Percentiles rank a stretch among this genome's conserved stretches.
Evolutionary conservation across 2,329 filamentous ascomycete species (phyloP).

Genomic region (Penicillium sp.): DNA sequence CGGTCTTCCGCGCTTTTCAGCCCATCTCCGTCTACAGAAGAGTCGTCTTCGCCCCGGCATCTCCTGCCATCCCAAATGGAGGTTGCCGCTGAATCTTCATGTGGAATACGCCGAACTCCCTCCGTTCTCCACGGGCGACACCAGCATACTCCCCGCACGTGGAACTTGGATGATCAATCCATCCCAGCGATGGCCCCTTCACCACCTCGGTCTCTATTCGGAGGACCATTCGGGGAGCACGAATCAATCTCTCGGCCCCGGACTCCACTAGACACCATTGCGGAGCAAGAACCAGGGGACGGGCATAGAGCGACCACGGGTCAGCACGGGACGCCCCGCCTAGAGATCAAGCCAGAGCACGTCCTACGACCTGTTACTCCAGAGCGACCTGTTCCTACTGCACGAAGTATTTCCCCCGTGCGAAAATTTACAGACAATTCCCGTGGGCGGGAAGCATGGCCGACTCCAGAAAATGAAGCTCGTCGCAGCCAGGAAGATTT

Average conservation of each 20-base stretch:
- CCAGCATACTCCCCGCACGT: conserved; percentile 25
- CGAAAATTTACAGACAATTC: conserved; percentile 37
- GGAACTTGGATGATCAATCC: conserved; percentile 30
- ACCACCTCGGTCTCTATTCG: conserved; percentile 36
- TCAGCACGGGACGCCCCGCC: conserved; percentile 30
- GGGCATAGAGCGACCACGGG: conserved; percentile 42
- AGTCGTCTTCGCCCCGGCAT: conserved; percentile 12
- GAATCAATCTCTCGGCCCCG: conserved; percentile 37
- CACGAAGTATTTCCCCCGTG: conserved; percentile 15
- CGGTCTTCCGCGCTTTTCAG: conserved; percentile 49
- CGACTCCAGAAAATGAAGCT: conserved; percentile 25
- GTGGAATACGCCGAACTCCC: conserved; percentile 34
- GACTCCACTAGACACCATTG: conserved; percentile 52
- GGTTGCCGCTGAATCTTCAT: conserved; percentile 20
- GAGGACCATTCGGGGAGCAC: conserved; percentile 29
- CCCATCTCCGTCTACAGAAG: conserved; percentile 30
- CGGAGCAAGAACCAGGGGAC: conserved; percentile 46
- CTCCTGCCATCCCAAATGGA: conserved; percentile 18
- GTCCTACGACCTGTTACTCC: conserved; percentile 31
- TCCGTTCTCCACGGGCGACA: conserved; percentile 39
- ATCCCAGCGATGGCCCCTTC: conserved; percentile 22
- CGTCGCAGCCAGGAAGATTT: conserved; percentile 17
- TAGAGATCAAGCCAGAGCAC: conserved; percentile 44
- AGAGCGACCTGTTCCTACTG: background rate
- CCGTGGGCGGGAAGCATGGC: conserved; percentile 31